Conservation (phyloP, 768 basidiomycete genomes). For the Rhodocollybia butyracea region DNA sequence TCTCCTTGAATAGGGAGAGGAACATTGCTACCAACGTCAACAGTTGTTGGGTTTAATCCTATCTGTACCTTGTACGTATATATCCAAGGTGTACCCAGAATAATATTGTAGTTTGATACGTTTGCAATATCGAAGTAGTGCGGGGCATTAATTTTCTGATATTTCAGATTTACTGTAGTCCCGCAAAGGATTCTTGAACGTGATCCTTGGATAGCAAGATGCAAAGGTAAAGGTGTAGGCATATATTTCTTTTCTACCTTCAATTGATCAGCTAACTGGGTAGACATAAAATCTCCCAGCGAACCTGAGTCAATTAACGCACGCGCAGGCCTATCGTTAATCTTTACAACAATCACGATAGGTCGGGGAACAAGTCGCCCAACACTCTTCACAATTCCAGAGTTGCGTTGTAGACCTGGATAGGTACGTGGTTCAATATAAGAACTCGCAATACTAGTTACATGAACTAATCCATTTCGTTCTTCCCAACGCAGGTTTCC, state of each 20-base stretch:
- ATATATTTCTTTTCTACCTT: conserved; percentile 22
- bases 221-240: conserved; percentile 27
- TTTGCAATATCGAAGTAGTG: conserved; percentile 25
- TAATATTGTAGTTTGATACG: conserved; percentile 22
- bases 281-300: conserved; percentile 34
- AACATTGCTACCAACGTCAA: not conserved
- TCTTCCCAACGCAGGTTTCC: not conserved
- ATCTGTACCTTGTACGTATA: conserved; percentile 11
- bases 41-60: conserved; percentile 8
- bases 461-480: not conserved
- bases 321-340: conserved; percentile 27
- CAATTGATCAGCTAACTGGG: conserved; percentile 30
- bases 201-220: conserved; percentile 38
- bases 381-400: conserved; percentile 9
- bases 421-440: not conserved
- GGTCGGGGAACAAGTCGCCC: conserved; percentile 23
- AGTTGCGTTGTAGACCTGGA: conserved; percentile 8
- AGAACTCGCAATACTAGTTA: not conserved
- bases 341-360: conserved; percentile 22
- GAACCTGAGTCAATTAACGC: conserved; percentile 37
- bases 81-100: conserved; percentile 15
- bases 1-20: conserved; percentile 7
- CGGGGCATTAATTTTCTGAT: conserved; percentile 26
- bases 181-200: conserved; percentile 29
- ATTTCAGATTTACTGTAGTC: conserved; percentile 20